Evolutionary conservation across 2,329 filamentous ascomycete genomes (phyloP).

Genomic region (Dothideomycetes sp.): DNA sequence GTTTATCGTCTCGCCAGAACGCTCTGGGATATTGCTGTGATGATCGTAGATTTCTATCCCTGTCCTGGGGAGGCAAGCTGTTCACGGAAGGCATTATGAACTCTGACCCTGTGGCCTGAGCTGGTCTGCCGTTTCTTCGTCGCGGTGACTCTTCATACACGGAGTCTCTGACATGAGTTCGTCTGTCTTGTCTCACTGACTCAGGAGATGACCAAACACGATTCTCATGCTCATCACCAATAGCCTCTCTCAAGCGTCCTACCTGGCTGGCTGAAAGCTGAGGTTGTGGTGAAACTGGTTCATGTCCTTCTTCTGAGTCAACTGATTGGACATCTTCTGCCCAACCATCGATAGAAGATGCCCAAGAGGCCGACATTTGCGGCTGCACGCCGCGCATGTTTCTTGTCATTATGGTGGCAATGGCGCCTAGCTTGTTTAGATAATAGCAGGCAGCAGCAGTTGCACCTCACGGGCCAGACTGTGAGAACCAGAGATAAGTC

Average conservation of each 20-base stretch:
- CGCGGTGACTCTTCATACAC: not conserved
- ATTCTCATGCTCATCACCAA: not conserved
- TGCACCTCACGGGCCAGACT: too few species aligned
- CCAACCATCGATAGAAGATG: conserved; percentile 4
- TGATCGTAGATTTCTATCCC: conserved; percentile 1
- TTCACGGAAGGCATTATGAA: conserved; percentile 8
- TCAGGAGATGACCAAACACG: not conserved
- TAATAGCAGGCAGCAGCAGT: too few species aligned
- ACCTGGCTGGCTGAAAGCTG: not conserved
- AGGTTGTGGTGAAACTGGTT: not conserved
- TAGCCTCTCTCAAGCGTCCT: not conserved
- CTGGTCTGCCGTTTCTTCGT: not conserved
- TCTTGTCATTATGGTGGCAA: too few species aligned
- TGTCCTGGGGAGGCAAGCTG: not conserved
- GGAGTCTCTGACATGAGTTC: not conserved
- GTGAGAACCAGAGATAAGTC: too few species aligned
- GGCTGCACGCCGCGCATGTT: conserved; percentile 2
- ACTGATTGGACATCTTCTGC: not conserved
- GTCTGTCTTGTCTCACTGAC: not conserved
- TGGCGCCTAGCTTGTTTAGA: too few species aligned
- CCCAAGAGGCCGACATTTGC: conserved; percentile 9
- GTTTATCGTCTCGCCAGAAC: conserved; percentile 14
- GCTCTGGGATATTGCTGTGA: conserved; percentile 8
- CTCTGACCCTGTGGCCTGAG: not conserved
- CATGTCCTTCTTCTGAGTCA: conserved; percentile 1